Evolutionary conservation across 805 yeast genomes (phyloP).

Genomic region (Metschnikowia hibisci): DNA sequence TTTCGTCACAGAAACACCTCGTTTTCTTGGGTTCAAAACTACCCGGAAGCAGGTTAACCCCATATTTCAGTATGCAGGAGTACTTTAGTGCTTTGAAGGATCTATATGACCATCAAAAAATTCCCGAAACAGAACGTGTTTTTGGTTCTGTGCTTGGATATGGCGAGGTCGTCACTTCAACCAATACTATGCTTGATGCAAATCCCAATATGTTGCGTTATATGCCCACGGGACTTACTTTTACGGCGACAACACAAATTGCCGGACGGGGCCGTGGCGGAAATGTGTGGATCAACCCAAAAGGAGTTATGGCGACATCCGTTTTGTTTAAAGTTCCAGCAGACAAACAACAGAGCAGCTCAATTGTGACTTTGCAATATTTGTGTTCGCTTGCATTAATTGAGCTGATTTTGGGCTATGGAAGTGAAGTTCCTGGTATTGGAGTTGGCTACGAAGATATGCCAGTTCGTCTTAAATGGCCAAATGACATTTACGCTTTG

Average conservation of each 20-base stretch:
- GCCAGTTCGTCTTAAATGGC: constrained; percentile 91
- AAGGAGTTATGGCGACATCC: constrained; percentile 85
- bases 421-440: constrained; percentile 31
- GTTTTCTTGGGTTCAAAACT: constrained; percentile 37
- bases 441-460: constrained; percentile 63
- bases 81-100: constrained; percentile 48
- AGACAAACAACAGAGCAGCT: constrained; percentile 38
- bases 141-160: constrained; percentile 68
- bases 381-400: constrained; percentile 78
- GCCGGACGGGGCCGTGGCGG: constrained; percentile 95
- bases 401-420: constrained; percentile 66
- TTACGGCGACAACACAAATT: constrained; percentile 78
- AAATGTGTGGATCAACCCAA: constrained; percentile 92
- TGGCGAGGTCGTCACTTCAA: constrained; percentile 88
- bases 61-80: constrained; percentile 62
- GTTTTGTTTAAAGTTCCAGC: constrained; percentile 58
- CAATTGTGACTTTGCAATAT: constrained; percentile 84
- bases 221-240: constrained; percentile 67
- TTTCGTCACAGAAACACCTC: constrained; percentile 49
- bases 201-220: constrained; percentile 56
- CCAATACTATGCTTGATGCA: constrained; percentile 71
- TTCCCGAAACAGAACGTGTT: constrained; percentile 21
- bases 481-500: constrained; percentile 82
- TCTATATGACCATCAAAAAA: constrained; percentile 25
- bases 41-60: constrained; percentile 57